Conservation (phyloP, 176 grass and related monocot species). For the Microstegium vimineum region DNA sequence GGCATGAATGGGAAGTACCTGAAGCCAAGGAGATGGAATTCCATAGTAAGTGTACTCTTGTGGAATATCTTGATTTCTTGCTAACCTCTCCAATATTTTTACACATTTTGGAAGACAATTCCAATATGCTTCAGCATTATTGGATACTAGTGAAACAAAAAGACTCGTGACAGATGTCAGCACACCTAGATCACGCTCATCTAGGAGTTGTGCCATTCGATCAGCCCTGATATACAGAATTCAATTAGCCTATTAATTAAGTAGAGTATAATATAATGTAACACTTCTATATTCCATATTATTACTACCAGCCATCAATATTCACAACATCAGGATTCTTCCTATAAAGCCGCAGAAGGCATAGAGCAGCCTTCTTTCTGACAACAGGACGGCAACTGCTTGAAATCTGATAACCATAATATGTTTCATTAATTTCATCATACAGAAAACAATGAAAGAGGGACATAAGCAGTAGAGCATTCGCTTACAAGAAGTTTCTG, state of each 20-base stretch:
- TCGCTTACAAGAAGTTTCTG: constrained; percentile 92
- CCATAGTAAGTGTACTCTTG: constrained; percentile 99
- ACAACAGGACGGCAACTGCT: constrained; percentile 96
- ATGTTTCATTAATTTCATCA: constrained; percentile 27
- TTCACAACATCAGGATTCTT: constrained; percentile 99
- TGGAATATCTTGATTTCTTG: constrained; percentile 97
- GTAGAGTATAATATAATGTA: constrained; percentile 12
- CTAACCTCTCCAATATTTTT: constrained; percentile 83
- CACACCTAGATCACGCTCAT: constrained; percentile 94
- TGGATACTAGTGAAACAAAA: constrained; percentile 94
- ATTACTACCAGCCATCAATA: constrained; percentile 87
- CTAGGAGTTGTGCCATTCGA: constrained; percentile 94
- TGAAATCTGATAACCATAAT: constrained; percentile 65
- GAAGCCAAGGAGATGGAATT: constrained; percentile 99
- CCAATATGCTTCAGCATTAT: constrained; percentile 92
- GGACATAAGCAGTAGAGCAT: neutral
- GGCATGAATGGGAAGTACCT: constrained; percentile 50
- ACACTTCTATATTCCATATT: neutral
- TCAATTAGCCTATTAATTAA: constrained; percentile 6
- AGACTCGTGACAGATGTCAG: constrained; percentile 98
- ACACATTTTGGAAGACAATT: constrained; percentile 99
- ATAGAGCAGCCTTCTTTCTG: constrained; percentile 96
- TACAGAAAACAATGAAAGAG: constrained; percentile 17
- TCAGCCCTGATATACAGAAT: constrained; percentile 67
- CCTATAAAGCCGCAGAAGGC: constrained; percentile 96